Evolutionary conservation across 176 grass and related monocot genomes (phyloP), one percentile per base, ranked within the genome.

Genomic region (Zoysia japonica): DNA sequence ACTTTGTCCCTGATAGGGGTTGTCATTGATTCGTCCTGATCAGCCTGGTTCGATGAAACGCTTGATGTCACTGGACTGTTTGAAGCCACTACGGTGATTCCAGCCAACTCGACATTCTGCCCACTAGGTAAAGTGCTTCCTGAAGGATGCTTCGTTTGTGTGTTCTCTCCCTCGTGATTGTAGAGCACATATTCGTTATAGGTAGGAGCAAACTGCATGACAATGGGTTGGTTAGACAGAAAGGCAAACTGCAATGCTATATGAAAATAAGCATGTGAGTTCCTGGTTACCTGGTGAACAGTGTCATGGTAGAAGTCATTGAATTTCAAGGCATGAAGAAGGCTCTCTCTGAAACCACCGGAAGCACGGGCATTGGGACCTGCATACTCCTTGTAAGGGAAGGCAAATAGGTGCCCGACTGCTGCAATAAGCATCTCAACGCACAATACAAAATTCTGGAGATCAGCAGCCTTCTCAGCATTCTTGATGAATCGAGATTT

Each of bases 281-380:
- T 85, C 62, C 55, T 28, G n/a, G 41, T 95, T 80, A 99, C 96
- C 96, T 99, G 96, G 57, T 99, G 96, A 50, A 99, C 96, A 2
- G 96, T 95, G 76, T 95, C 96, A 49, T 99, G 96, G 65, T 99
- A 99, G 84, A 99, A 99, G 85, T 94, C 92, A 35, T 95, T 99
- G 71, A 99, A 95, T 63, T 99, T 94, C 55, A 99, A 72, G 68
- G 92, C 90, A 82, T 99, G 96, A 47, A 89, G 81, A 70, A 99
- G 90, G 72, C 79, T 99, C 81, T 79, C 90, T 66, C 82, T 90
- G 71, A 99, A 91, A 52, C 86, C 96, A 72, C 88, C 84, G 35
- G 88, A 90, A 50, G 76, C 71, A 40, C 88, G 92, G 71, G 88
- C 78, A 74, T 95, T 93, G 11, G 92, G 80, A 81, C 96, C 96